A percentile compares a stretch with the other conserved stretches of the same genome.
These are phyloP conservation scores for Meyerozyma athensensis DNA, from an alignment of 1,139 yeast genomes.

Conservation along the genomic window DNA sequence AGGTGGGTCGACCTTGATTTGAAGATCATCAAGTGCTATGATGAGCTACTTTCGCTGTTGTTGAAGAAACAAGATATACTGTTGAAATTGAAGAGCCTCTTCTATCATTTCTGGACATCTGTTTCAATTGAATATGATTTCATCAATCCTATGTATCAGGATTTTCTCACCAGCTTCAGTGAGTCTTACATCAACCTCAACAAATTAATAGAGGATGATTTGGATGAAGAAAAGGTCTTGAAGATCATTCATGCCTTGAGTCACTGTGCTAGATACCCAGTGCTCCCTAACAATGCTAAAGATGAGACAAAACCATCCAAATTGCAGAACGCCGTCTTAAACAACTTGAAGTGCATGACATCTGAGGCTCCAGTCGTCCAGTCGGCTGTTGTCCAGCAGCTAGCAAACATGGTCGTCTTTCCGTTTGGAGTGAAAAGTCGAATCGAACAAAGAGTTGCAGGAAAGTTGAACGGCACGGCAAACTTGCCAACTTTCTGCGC, in stretches of 20 bases:
- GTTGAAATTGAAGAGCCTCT: slow-evolving; percentile 29
- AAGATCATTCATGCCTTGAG: slow-evolving; percentile 46
- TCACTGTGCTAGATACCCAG: slow-evolving; percentile 63
- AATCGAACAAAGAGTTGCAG: slow-evolving; percentile 36
- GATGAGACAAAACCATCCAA: slow-evolving; percentile 49
- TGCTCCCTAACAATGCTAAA: slow-evolving; percentile 43
- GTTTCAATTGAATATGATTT: slow-evolving; percentile 60
- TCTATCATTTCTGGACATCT: slow-evolving; percentile 62
- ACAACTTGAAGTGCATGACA: slow-evolving; percentile 35
- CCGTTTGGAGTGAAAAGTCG: slow-evolving; percentile 58
- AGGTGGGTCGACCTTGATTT: slow-evolving; percentile 46
- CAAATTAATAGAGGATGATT: slow-evolving; percentile 24
- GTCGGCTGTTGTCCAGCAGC: slow-evolving; percentile 46
- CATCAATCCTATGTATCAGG: slow-evolving; percentile 50
- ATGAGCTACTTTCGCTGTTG: slow-evolving; percentile 39
- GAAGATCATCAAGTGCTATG: slow-evolving; percentile 49
- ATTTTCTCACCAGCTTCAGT: slow-evolving; percentile 48
- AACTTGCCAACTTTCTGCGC: slow-evolving; percentile 68
- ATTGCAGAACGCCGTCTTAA: slow-evolving; percentile 49
- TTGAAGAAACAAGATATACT: slow-evolving; percentile 6
- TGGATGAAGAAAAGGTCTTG: slow-evolving; percentile 32
- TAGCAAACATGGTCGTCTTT: slow-evolving; percentile 47
- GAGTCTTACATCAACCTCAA: slow-evolving; percentile 46
- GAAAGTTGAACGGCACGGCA: slow-evolving; percentile 22
- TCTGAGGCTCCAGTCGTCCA: slow-evolving; percentile 30